phyloP scores from a whole-genome alignment of 352 stramenopile genomes.

The Globisporangium canariense region DNA sequence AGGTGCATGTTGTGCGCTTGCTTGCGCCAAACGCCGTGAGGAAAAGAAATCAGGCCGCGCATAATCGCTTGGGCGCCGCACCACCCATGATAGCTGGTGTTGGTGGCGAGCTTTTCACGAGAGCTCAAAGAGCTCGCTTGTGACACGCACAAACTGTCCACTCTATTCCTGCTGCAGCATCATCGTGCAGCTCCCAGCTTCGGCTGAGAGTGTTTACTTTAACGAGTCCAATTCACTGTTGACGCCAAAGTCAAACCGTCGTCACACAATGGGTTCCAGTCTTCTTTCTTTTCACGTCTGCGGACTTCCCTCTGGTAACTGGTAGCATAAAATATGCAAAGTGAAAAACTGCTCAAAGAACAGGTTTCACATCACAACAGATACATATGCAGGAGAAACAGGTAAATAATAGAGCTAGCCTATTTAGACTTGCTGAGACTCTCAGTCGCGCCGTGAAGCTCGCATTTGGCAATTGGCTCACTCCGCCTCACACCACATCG shows the following conservation, averaged over 20 bases:
- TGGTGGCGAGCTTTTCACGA: not conserved
- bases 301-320: not conserved
- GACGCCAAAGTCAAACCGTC: constrained; percentile 4
- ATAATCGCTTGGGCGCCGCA: not conserved
- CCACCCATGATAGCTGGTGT: not conserved
- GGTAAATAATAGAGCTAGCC: not conserved
- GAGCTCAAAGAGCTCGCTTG: not conserved
- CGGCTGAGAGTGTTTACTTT: too few relatives aligned
- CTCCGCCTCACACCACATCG: not conserved
- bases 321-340: not conserved
- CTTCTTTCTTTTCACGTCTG: not conserved
- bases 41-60: constrained; percentile 1
- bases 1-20: too few relatives aligned
- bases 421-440: not conserved
- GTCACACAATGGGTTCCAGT: not conserved
- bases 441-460: not conserved
- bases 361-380: too few relatives aligned
- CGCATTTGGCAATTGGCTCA: constrained; percentile 6
- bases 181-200: too few relatives aligned
- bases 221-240: not conserved
- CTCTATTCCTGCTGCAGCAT: too few relatives aligned
- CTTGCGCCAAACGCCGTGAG: not conserved
- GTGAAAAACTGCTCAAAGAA: too few relatives aligned
- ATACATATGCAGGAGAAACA: not conserved
- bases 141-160: not conserved